These are phyloP conservation scores for Cardamine occulta DNA, from an alignment of 345 rosid genomes.

Conservation along the genomic window DNA sequence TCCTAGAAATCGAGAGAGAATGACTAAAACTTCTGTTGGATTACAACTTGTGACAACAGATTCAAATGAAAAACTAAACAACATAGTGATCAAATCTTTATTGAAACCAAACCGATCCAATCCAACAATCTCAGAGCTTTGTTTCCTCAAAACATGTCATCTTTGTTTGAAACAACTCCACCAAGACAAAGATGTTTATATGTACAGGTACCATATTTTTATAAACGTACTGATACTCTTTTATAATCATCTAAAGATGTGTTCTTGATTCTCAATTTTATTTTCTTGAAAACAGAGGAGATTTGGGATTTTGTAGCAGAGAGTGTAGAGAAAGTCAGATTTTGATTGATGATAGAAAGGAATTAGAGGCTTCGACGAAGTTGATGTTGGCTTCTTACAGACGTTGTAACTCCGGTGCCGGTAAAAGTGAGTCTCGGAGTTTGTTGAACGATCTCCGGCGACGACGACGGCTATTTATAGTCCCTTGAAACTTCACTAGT, in stretches of 20 bases:
- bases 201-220: constrained; percentile 64
- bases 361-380: constrained; percentile 55
- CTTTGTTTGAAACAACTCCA: constrained; percentile 59
- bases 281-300: constrained; percentile 58
- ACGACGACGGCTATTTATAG: constrained; percentile 40
- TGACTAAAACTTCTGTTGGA: constrained; percentile 52
- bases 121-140: constrained; percentile 36
- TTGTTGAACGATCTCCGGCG: constrained; percentile 53
- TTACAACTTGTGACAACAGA: constrained; percentile 53
- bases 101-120: constrained; percentile 37
- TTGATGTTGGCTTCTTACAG: constrained; percentile 48
- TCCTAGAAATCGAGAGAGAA: constrained; percentile 17
- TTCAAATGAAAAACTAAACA: constrained; percentile 39
- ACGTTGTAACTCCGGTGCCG: constrained; percentile 44
- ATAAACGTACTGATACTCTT: background rate
- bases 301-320: constrained; percentile 74
- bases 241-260: background rate
- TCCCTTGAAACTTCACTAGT: constrained; percentile 31
- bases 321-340: constrained; percentile 78
- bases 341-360: constrained; percentile 60
- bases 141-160: constrained; percentile 63
- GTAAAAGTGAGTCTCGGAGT: constrained; percentile 38
- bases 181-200: constrained; percentile 71
- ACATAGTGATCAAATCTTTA: constrained; percentile 55
- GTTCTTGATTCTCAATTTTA: background rate